Evolutionary conservation across 2,329 filamentous ascomycete species (phyloP).

Genomic region (Fusarium sarcochroum): DNA sequence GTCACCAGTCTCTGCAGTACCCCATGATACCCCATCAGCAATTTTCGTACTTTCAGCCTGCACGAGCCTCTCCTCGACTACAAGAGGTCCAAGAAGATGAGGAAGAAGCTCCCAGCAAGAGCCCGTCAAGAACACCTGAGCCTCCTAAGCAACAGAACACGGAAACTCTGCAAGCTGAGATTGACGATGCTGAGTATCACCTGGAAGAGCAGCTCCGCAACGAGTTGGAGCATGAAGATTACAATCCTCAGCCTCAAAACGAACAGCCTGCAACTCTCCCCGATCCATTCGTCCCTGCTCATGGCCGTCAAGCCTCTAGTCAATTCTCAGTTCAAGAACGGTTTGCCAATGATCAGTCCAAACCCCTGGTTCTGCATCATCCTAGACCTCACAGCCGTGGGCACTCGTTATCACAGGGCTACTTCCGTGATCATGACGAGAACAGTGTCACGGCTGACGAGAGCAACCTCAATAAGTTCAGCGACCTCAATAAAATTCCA

Average conservation of each 20-base stretch:
- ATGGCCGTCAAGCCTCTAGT: slow-evolving; percentile 62
- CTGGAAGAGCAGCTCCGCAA: slow-evolving; percentile 84
- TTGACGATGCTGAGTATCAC: slow-evolving; percentile 89
- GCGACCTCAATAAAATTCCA: slow-evolving; percentile 58
- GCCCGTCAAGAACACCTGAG: slow-evolving; percentile 68
- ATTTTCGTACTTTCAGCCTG: slow-evolving; percentile 67
- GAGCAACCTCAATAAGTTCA: slow-evolving; percentile 49
- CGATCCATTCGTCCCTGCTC: slow-evolving; percentile 49
- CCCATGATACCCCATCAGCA: slow-evolving; percentile 70
- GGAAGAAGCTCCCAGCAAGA: slow-evolving; percentile 69
- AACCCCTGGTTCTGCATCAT: slow-evolving; percentile 75
- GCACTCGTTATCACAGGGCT: slow-evolving; percentile 78
- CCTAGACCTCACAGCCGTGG: slow-evolving; percentile 81
- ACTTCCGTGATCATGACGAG: slow-evolving; percentile 69
- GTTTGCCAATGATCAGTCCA: slow-evolving; percentile 67
- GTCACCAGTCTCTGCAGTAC: slow-evolving; percentile 72
- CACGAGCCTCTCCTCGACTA: slow-evolving; percentile 71
- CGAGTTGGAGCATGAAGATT: slow-evolving; percentile 83
- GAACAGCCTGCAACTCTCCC: slow-evolving; percentile 43
- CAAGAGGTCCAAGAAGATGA: slow-evolving; percentile 83
- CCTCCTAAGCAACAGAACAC: slow-evolving; percentile 60
- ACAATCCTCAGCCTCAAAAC: slow-evolving; percentile 72
- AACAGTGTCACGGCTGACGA: slow-evolving; percentile 52
- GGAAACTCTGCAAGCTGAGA: slow-evolving; percentile 86
- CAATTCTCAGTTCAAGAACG: slow-evolving; percentile 64